Base-by-base conservation (phyloP, 1,139 yeast species). In the Debaryomyces fabryi region DNA sequence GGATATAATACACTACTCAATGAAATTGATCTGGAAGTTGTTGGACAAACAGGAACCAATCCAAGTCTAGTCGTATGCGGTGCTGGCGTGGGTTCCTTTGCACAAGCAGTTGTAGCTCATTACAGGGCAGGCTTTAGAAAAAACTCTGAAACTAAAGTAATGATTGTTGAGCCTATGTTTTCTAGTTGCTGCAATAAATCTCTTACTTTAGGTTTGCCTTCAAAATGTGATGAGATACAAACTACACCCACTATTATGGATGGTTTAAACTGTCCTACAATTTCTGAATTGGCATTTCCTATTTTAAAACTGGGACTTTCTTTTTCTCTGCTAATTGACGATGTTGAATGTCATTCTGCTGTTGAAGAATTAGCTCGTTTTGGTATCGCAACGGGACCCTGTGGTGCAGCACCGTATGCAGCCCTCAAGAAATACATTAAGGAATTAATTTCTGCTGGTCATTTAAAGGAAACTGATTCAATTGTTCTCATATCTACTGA, bases 111-210 rank as follows among this genome's bases (percentile, higher is more conserved):
- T 33, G 36, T 33, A 2, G 4, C 36, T 8, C 36, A 33, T 16
- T 33, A 33, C 6, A 16, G 36, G 21, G 36, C 36, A 7, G 36
- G 4, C 8, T 33, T 33, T 16, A 38, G 30, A 12, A 27, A 39
- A 5, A 18, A 41, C 20, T 39, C 27, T 6, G 50, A 50, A 13
- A 34, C 20, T 30, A 24, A 25, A 13, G 12, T 46, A 9, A 47
- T 43, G 40, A 40, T 16, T 33, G 36, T 33, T 33, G 36, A 33
- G 16, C 36, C 36, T 15, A 15, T 9, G 20, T 6, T 10, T 33
- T 13, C 36, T 10, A n/a, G 9, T 33, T 33, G 36, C 36, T 33
- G 36, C n/a, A 33, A 33, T 9, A 33, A 33, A n/a, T 33, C 36
- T 10, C 36, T 33, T 33, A 33, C 16, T 1, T 15, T 16, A 16